Percentiles rank a stretch among this genome's conserved stretches.
Evolutionary conservation across 108 stramenopile genomes (phyloP).

Genomic region (Pseudonitzschia multiseries): DNA sequence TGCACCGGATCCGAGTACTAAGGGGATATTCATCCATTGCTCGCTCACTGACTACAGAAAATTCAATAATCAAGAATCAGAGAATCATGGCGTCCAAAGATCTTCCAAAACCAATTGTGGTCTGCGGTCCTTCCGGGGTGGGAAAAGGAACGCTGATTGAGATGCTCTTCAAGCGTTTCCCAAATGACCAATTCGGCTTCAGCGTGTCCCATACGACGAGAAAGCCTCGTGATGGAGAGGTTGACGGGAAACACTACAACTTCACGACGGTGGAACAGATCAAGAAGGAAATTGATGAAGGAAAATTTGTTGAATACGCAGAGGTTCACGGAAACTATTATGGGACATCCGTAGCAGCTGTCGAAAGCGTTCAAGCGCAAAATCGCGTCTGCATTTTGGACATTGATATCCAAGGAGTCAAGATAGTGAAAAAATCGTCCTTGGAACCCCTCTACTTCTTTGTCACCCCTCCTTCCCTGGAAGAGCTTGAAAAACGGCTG

Average conservation of each 20-base stretch:
- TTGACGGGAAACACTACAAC: slow-evolving; percentile 90
- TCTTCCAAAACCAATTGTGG: slow-evolving; percentile 50
- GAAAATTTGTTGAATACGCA: slow-evolving; percentile 87
- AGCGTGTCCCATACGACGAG: slow-evolving; percentile 95
- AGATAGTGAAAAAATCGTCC: slow-evolving; percentile 60
- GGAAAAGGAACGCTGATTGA: slow-evolving; percentile 76
- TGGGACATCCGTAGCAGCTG: slow-evolving; percentile 62
- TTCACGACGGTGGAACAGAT: slow-evolving; percentile 85
- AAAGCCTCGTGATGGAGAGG: slow-evolving; percentile 84
- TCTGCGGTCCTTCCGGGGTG: slow-evolving; percentile 55
- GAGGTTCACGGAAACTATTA: slow-evolving; percentile 94
- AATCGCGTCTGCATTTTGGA: slow-evolving; percentile 93
- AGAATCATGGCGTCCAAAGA: background rate
- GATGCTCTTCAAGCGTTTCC: slow-evolving; percentile 71
- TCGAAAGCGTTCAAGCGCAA: slow-evolving; percentile 72
- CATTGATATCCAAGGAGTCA: slow-evolving; percentile 89
- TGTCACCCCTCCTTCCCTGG: slow-evolving; percentile 92
- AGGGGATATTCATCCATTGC: no score
- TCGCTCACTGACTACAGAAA: no score
- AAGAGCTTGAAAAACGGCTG: slow-evolving; percentile 80
- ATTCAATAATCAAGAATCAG: background rate
- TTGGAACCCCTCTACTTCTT: slow-evolving; percentile 72
- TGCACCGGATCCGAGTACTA: no score
- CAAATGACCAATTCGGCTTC: slow-evolving; percentile 72
- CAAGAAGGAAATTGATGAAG: slow-evolving; percentile 78